Conservation (phyloP, 2,329 filamentous ascomycete species). For the Lachnellula cervina region DNA sequence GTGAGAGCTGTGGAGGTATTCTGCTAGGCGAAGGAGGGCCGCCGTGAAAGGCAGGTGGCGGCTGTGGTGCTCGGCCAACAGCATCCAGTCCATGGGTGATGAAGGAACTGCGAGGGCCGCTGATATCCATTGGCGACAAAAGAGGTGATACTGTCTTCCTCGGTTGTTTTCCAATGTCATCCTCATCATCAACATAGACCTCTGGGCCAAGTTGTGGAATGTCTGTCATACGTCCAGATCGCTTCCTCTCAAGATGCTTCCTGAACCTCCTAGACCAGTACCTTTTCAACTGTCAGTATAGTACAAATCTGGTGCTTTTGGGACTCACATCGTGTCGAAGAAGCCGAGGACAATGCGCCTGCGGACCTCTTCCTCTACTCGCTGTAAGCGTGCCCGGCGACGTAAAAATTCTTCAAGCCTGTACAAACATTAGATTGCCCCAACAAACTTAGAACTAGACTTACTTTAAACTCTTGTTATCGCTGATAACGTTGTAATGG, state of each 20-base stretch:
- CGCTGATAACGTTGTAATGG: conserved; percentile 97
- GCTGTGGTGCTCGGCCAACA: conserved; percentile 7
- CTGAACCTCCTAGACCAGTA: conserved; percentile 84
- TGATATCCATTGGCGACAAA: conserved; percentile 24
- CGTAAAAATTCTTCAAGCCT: conserved; percentile 92
- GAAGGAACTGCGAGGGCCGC: conserved; percentile 24
- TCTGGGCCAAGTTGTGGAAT: conserved; percentile 80
- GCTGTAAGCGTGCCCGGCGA: conserved; percentile 81
- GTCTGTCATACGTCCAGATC: conserved; percentile 68
- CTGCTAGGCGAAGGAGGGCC: conserved; percentile 16
- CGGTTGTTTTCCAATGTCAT: conserved; percentile 30
- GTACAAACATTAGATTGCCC: conserved; percentile 26
- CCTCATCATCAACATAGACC: conserved; percentile 81
- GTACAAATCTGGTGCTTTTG: not conserved
- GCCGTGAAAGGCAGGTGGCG: conserved; percentile 7
- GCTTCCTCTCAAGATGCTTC: conserved; percentile 66
- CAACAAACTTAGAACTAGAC: conserved; percentile 20
- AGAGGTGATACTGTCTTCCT: conserved; percentile 15
- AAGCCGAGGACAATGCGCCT: conserved; percentile 88
- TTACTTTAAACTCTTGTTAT: conserved; percentile 87
- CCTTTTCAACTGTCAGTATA: conserved; percentile 35
- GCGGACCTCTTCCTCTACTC: conserved; percentile 90
- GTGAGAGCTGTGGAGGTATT: conserved; percentile 27
- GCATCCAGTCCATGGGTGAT: conserved; percentile 29
- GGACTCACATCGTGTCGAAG: conserved; percentile 76